Evolutionary conservation across 306 rosid species (phyloP).

Genomic region (Sphenostylis stenocarpa): DNA sequence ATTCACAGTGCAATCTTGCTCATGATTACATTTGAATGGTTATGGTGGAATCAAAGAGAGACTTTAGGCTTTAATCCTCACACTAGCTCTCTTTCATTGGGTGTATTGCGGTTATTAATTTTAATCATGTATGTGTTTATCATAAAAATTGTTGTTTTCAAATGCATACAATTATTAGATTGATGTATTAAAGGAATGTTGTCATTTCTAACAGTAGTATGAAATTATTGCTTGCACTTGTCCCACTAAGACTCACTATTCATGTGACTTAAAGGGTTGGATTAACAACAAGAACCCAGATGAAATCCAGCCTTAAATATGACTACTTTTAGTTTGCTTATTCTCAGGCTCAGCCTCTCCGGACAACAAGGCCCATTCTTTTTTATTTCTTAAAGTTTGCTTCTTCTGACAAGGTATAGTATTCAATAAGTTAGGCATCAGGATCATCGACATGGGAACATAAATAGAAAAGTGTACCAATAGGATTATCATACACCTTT

Average conservation of each 20-base stretch:
- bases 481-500: conserved; percentile 60
- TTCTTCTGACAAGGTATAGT: conserved; percentile 88
- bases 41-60: conserved; percentile 34
- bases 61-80: conserved; percentile 35
- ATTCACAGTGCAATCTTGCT: conserved; percentile 53
- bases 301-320: conserved; percentile 43
- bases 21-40: conserved; percentile 59
- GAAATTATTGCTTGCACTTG: conserved; percentile 46
- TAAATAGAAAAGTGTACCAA: conserved; percentile 45
- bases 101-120: conserved; percentile 31
- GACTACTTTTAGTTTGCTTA: conserved; percentile 55
- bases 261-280: conserved; percentile 63
- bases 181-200: conserved; percentile 33
- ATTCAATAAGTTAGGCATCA: conserved; percentile 83
- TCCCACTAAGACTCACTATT: conserved; percentile 43
- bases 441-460: conserved; percentile 54
- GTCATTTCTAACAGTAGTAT: conserved; percentile 42
- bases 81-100: conserved; percentile 22
- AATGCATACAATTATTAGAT: conserved; percentile 35
- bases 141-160: conserved; percentile 24
- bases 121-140: conserved; percentile 26
- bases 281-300: conserved; percentile 42
- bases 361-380: conserved; percentile 78
- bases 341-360: conserved; percentile 47
- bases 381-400: conserved; percentile 66